A percentile compares a stretch with the other conserved stretches of the same genome.
Evolutionary conservation across 148 eudicot genomes (phyloP).

Genomic region (Simmondsia chinensis): DNA sequence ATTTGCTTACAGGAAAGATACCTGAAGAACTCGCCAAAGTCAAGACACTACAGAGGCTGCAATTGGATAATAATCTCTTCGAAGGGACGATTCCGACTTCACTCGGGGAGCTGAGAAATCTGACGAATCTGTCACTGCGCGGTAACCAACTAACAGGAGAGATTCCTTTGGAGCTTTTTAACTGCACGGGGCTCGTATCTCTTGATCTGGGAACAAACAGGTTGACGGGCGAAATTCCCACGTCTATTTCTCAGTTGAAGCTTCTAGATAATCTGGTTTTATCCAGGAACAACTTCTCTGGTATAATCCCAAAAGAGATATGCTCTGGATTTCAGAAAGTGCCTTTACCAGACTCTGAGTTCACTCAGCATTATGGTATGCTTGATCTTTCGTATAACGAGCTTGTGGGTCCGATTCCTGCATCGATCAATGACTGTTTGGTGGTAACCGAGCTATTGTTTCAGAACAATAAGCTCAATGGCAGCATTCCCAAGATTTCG

Average conservation of each 20-base stretch:
- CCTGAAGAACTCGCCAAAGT: slow-evolving; percentile 32
- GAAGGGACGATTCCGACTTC: slow-evolving; percentile 62
- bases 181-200: slow-evolving; percentile 64
- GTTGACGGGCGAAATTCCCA: slow-evolving; percentile 59
- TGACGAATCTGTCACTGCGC: slow-evolving; percentile 74
- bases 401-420: slow-evolving; percentile 65
- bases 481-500: slow-evolving; percentile 58
- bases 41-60: slow-evolving; percentile 53
- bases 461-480: slow-evolving; percentile 59
- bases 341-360: slow-evolving; percentile 85
- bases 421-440: slow-evolving; percentile 47
- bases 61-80: slow-evolving; percentile 60
- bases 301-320: slow-evolving; percentile 73
- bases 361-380: slow-evolving; percentile 81
- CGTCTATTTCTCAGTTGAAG: slow-evolving; percentile 42
- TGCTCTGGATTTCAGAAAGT: slow-evolving; percentile 73
- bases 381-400: slow-evolving; percentile 80
- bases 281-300: slow-evolving; percentile 55
- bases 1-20: slow-evolving; percentile 55
- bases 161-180: slow-evolving; percentile 60
- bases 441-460: slow-evolving; percentile 47
- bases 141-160: slow-evolving; percentile 65
- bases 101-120: slow-evolving; percentile 57
- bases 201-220: slow-evolving; percentile 66
- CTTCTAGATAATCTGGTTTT: slow-evolving; percentile 75